Conservation (phyloP, 371 early-diverging fungal species). For the Gilbertella persicaria region DNA sequence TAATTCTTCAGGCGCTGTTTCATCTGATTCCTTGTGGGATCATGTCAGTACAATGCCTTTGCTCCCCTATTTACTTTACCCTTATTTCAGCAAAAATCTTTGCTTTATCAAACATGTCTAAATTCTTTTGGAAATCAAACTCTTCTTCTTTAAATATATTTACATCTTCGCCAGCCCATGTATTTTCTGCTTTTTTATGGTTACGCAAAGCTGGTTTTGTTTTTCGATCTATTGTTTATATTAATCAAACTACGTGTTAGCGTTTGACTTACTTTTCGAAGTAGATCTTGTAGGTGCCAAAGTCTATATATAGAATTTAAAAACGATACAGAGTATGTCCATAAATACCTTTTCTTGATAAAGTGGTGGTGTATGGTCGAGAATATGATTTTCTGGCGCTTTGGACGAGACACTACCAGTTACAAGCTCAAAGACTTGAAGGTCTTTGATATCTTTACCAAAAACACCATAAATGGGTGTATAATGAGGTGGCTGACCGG, state of each 20-base stretch:
- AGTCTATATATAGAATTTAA: background rate
- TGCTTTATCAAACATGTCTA: constrained; percentile 78
- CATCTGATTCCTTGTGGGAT: constrained; percentile 69
- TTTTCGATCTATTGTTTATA: constrained; percentile 15
- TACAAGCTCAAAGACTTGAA: constrained; percentile 43
- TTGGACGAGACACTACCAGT: constrained; percentile 11
- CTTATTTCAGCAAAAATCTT: constrained; percentile 82
- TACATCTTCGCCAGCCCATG: constrained; percentile 64
- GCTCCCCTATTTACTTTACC: constrained; percentile 30
- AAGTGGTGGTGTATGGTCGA: constrained; percentile 13
- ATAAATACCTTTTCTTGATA: constrained; percentile 5
- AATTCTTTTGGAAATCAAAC: constrained; percentile 82
- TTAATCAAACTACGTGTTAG: background rate
- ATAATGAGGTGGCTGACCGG: constrained; percentile 36
- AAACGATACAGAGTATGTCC: background rate
- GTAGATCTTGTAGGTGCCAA: constrained; percentile 7
- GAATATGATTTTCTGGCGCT: constrained; percentile 16
- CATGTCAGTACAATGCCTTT: background rate
- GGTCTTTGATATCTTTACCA: constrained; percentile 53
- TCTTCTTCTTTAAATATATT: constrained; percentile 64
- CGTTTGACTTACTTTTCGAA: constrained; percentile 18
- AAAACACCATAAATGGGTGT: constrained; percentile 44
- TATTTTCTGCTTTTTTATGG: constrained; percentile 21
- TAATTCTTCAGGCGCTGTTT: constrained; percentile 69
- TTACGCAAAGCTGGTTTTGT: constrained; percentile 8